Evolutionary conservation across 1,139 yeast species (phyloP), one percentile per base, ranked within the genome.

Genomic region (Taphrina communis): DNA sequence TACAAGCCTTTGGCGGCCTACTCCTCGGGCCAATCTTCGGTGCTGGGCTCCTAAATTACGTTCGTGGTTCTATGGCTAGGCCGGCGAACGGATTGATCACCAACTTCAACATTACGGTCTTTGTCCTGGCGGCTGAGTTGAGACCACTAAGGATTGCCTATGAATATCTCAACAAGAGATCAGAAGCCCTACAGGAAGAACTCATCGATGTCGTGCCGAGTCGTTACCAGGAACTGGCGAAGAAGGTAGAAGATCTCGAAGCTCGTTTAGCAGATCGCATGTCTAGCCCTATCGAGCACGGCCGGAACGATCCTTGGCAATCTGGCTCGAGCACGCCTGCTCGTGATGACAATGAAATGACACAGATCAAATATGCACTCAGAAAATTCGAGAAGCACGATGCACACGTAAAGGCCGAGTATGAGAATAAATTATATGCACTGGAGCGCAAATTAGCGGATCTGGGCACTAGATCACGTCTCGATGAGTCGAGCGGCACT

Each of bases 81-180:
- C 63, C 66, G 6, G 65, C 71, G 41, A 69, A 67, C 14, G 70
- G 72, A 1, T 63, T 70, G 8, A 62, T 71, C 35, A 68, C 71
- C 51, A 71, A 70, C 42, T 71, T 70, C 62, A 71, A 71, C 58
- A 71, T 71, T 17, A 70, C 72, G 21, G 60, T 71, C 44, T 71
- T 71, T 51, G 71, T 70, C 31, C 55, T 71, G 25, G 67, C 72
- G 4, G 70, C 73, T 9, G 69, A 66, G 35, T 19, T 66, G 55
- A 38, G 66, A 44, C 69, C 69, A 12, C 42, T 65, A 9, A 57
- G 56, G 53, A 63, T 63, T 36, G 61, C 61, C 21, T 57, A 44
- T 39, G 46, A 46, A 7, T 63, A 44, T 35, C 61, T 63, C 19
- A 55, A 38, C 19, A 12, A 46, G 5, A 53, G 67, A 19, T 63